These are phyloP conservation scores for Emericellopsis atlantica DNA, from an alignment of 2,329 filamentous ascomycete genomes.

Conservation along the genomic window DNA sequence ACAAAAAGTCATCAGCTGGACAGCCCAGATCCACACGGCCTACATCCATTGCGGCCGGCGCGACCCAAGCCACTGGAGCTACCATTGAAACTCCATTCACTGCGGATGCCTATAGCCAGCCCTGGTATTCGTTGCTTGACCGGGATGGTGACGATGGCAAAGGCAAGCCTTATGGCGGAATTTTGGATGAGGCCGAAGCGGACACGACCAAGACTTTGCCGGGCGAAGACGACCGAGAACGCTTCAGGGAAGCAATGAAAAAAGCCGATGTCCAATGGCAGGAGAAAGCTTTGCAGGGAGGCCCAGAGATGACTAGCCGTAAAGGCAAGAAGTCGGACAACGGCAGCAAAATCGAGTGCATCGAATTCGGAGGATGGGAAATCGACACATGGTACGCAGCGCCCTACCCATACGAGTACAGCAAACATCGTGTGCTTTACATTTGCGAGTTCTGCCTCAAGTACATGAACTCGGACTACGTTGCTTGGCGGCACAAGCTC, in stretches of 20 bases:
- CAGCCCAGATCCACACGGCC: constrained; percentile 11
- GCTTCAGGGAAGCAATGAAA: constrained; percentile 81
- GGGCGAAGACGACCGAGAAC: constrained; percentile 63
- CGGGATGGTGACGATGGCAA: constrained; percentile 81
- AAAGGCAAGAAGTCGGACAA: constrained; percentile 70
- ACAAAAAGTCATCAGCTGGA: constrained; percentile 12
- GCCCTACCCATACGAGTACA: constrained; percentile 97
- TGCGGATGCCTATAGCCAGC: constrained; percentile 53
- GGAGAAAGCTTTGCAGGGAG: constrained; percentile 49
- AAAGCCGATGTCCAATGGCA: constrained; percentile 91
- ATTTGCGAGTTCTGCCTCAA: constrained; percentile 99
- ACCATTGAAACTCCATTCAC: constrained; percentile 43
- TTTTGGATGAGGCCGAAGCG: constrained; percentile 76
- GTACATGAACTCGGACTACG: constrained; percentile 98
- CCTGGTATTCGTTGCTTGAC: constrained; percentile 81
- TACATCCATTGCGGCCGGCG: constrained; percentile 5
- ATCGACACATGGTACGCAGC: constrained; percentile 99
- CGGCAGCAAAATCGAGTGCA: constrained; percentile 94
- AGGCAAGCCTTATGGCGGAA: constrained; percentile 90
- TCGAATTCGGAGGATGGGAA: constrained; percentile 94
- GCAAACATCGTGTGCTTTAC: constrained; percentile 88
- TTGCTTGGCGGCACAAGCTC: constrained; percentile 93
- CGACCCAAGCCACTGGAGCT: constrained; percentile 6
- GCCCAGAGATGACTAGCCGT: constrained; percentile 47
- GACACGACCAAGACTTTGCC: constrained; percentile 87